A percentile compares a stretch with the other conserved stretches of the same genome.
Conservation (phyloP, 176 grass and related monocot species). For the Saccharum spontaneum region DNA sequence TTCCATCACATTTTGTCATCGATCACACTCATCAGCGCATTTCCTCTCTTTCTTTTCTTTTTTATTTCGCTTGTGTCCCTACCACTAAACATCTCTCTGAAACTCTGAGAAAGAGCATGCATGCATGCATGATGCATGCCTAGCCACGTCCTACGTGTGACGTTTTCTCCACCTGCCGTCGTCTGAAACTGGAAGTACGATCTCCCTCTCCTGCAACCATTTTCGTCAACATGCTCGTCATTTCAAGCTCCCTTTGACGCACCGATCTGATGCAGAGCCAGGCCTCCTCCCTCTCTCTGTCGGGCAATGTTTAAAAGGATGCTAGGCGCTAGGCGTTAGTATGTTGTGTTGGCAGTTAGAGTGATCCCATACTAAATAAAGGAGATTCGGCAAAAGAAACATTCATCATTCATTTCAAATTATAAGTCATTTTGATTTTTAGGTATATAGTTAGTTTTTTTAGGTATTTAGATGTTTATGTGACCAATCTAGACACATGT, state of each 20-base stretch:
- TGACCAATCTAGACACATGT: too few species aligned
- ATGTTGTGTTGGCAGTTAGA: too few species aligned
- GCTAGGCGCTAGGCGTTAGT: too few species aligned
- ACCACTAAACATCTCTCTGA: background rate
- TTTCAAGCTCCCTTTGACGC: background rate
- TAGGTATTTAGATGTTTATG: too few species aligned
- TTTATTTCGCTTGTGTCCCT: background rate
- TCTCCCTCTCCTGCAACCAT: background rate
- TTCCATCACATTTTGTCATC: slow-evolving; percentile 20
- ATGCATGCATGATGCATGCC: background rate
- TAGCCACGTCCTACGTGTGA: background rate
- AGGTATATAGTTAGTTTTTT: too few species aligned
- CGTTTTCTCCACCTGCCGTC: background rate
- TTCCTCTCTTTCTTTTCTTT: background rate
- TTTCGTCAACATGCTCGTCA: background rate
- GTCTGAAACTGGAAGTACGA: background rate
- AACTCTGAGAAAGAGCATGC: background rate
- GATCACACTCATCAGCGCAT: background rate
- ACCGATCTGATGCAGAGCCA: background rate
- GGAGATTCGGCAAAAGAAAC: too few species aligned
- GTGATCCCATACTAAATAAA: too few species aligned
- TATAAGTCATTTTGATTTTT: too few species aligned
- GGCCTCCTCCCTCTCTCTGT: too few species aligned
- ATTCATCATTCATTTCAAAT: too few species aligned
- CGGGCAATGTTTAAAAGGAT: too few species aligned